A percentile compares a stretch with the other conserved stretches of the same genome.
These are phyloP conservation scores for Naganishia randhawae DNA, from an alignment of 768 basidiomycete species.

Conservation along the genomic window DNA sequence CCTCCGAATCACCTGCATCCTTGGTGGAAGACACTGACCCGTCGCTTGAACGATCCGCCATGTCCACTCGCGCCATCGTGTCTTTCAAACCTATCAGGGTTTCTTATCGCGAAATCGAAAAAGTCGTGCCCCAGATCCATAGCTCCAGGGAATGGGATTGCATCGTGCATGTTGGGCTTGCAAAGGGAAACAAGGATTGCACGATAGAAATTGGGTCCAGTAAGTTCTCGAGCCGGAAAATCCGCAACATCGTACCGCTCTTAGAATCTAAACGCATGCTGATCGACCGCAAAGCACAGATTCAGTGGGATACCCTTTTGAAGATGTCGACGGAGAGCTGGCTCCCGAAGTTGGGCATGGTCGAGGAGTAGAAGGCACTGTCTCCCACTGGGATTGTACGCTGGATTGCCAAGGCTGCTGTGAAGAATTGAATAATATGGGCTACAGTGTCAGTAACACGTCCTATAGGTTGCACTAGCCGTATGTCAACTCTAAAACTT, in stretches of 20 bases:
- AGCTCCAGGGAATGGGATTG: conserved; percentile 12
- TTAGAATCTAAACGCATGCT: too few relatives aligned
- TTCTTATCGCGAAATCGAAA: conserved; percentile 7
- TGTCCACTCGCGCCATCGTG: background rate
- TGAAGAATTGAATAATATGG: background rate
- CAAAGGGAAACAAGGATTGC: conserved; percentile 4
- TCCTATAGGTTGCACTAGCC: background rate
- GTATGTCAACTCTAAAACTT: background rate
- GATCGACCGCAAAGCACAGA: too few relatives aligned
- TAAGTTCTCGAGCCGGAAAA: background rate
- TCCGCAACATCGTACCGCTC: too few relatives aligned
- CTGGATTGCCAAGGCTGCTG: conserved; percentile 1
- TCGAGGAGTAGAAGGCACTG: background rate
- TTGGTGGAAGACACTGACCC: background rate
- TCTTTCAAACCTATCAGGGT: conserved; percentile 11
- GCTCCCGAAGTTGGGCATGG: background rate
- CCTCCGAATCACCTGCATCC: background rate
- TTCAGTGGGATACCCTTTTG: background rate
- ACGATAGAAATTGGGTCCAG: conserved; percentile 22
- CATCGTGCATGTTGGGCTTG: conserved; percentile 13
- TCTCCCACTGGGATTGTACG: background rate
- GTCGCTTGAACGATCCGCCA: background rate
- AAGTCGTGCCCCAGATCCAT: conserved; percentile 1
- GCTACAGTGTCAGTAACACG: background rate
- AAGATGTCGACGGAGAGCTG: conserved; percentile 15